These are phyloP conservation scores for Cornus florida DNA, from an alignment of 148 eudicot species.

Conservation along the genomic window DNA sequence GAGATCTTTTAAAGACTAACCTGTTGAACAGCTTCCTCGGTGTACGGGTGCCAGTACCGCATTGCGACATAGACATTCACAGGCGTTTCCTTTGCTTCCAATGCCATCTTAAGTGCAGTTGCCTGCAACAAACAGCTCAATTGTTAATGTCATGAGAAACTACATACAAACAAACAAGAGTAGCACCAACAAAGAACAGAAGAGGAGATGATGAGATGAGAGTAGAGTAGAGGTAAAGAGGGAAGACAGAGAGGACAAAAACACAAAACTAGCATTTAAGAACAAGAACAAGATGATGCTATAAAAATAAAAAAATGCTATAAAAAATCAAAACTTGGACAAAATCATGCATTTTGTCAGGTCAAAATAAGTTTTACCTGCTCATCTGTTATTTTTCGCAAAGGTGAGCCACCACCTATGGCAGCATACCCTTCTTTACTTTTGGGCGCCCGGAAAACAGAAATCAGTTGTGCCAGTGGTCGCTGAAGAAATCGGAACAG, in stretches of 20 bases:
- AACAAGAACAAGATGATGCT: background rate
- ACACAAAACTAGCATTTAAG: too few species aligned
- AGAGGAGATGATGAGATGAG: background rate
- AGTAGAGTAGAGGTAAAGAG: background rate
- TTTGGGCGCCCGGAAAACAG: conserved; percentile 83
- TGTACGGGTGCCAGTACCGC: conserved; percentile 98
- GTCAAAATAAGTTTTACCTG: conserved; percentile 46
- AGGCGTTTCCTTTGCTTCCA: conserved; percentile 63
- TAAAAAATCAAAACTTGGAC: background rate
- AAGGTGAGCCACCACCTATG: conserved; percentile 96
- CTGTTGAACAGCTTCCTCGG: conserved; percentile 94
- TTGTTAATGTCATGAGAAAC: background rate
- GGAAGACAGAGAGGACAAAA: background rate
- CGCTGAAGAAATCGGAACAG: conserved; percentile 82
- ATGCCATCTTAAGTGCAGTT: conserved; percentile 61
- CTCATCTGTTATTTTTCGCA: conserved; percentile 89
- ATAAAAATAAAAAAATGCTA: background rate
- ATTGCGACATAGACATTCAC: conserved; percentile 91
- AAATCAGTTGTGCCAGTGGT: conserved; percentile 86
- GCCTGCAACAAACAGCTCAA: conserved; percentile 52
- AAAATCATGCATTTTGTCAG: background rate
- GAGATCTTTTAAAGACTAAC: conserved; percentile 26
- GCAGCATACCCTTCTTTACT: conserved; percentile 98
- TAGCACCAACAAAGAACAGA: background rate
- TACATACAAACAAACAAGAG: background rate